These are phyloP conservation scores for Trichoderma endophyticum DNA, from an alignment of 2,329 filamentous ascomycete species.

Conservation along the genomic window DNA sequence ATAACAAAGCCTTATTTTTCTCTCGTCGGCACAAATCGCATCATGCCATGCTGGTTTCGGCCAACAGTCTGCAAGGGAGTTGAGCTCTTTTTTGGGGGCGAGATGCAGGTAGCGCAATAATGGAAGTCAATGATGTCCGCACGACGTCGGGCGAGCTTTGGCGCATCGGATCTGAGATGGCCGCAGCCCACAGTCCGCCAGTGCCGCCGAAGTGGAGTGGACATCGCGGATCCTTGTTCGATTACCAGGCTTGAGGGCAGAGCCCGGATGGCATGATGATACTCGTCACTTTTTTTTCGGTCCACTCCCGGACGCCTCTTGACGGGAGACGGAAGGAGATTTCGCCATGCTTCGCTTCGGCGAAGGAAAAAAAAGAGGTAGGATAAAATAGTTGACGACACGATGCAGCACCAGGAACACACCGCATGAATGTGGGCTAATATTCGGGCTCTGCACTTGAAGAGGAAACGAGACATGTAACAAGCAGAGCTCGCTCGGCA, in stretches of 20 bases:
- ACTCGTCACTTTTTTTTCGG: slow-evolving; percentile 5
- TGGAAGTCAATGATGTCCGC: slow-evolving; percentile 13
- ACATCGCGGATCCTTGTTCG: slow-evolving; percentile 2
- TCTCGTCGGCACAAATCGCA: neutral
- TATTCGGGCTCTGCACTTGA: neutral
- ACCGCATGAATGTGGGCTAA: neutral
- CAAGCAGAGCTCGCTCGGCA: neutral
- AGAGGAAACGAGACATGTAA: slow-evolving; percentile 4
- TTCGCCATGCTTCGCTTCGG: neutral
- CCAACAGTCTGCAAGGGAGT: neutral
- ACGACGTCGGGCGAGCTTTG: slow-evolving; percentile 15
- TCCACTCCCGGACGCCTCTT: neutral
- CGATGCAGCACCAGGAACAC: slow-evolving; percentile 3
- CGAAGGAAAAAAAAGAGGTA: neutral
- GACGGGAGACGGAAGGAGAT: neutral
- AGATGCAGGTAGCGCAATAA: slow-evolving; percentile 17
- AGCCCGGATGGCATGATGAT: slow-evolving; percentile 11
- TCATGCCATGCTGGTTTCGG: slow-evolving; percentile 5
- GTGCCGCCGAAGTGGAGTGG: slow-evolving; percentile 12
- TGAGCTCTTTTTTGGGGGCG: neutral
- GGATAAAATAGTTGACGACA: neutral
- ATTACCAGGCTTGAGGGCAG: neutral
- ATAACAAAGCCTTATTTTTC: neutral
- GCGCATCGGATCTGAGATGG: slow-evolving; percentile 16
- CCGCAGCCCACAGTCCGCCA: slow-evolving; percentile 12